These are phyloP conservation scores for Rhodotorula kratochvilovae DNA, from an alignment of 768 basidiomycete genomes.

Conservation along the genomic window DNA sequence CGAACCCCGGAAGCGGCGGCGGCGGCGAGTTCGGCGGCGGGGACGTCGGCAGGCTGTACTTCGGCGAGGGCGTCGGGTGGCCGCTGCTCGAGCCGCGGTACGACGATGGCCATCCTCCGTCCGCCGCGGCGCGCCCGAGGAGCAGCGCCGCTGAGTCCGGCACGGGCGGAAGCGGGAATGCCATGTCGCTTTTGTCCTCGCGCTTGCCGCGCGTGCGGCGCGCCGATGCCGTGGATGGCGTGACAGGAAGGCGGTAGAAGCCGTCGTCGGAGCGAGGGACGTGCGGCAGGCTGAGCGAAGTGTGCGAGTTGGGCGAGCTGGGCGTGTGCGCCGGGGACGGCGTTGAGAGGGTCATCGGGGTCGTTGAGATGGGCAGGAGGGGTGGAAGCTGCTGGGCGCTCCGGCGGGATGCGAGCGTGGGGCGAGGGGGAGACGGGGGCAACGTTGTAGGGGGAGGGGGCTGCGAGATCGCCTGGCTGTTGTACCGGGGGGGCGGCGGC, in stretches of 20 bases:
- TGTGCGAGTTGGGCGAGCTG: not conserved
- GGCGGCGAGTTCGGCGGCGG: not conserved
- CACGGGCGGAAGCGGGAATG: not conserved
- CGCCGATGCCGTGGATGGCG: not conserved
- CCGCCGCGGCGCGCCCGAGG: not conserved
- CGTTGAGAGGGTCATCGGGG: not conserved
- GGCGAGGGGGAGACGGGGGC: not conserved
- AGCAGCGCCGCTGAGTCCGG: not conserved
- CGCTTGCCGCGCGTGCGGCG: not conserved
- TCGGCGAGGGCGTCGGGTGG: not conserved
- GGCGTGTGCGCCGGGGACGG: not conserved
- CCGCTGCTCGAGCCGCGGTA: not conserved
- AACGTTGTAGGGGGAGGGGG: not conserved
- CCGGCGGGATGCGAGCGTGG: not conserved
- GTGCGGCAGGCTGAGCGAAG: not conserved
- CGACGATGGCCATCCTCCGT: no score
- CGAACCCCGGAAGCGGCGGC: not conserved
- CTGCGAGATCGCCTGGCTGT: not conserved
- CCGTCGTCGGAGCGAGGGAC: not conserved
- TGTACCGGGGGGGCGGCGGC: not conserved
- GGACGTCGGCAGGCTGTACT: not conserved
- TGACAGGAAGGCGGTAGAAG: slow-evolving; percentile 4
- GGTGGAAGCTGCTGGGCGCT: not conserved
- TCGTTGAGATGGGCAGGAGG: not conserved
- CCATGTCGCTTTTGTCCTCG: no score